Conservation (phyloP, 805 yeast species). For the Cyberlindnera mississippiensis region DNA sequence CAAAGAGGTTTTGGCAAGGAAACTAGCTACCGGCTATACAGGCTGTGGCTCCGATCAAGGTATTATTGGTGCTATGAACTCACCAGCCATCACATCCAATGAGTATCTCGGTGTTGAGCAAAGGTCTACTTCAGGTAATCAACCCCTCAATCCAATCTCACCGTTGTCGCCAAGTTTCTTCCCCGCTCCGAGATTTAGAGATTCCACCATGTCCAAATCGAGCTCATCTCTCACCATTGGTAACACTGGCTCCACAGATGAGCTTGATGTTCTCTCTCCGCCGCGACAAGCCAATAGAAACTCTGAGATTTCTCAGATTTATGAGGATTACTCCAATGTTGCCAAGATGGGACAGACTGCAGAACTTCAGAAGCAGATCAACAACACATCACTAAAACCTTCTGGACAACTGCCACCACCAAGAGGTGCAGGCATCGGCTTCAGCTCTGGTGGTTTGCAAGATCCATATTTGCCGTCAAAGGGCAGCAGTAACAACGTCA, state of each 20-base stretch:
- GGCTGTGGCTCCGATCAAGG: slow-evolving; percentile 77
- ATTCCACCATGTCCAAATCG: slow-evolving; percentile 21
- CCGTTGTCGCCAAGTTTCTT: slow-evolving; percentile 36
- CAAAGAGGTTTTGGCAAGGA: slow-evolving; percentile 51
- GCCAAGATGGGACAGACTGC: slow-evolving; percentile 12
- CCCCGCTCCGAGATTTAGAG: slow-evolving; percentile 32
- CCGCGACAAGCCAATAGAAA: slow-evolving; percentile 19
- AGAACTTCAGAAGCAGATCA: not conserved
- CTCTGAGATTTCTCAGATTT: slow-evolving; percentile 30
- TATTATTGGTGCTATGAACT: slow-evolving; percentile 51
- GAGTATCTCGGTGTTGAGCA: slow-evolving; percentile 28
- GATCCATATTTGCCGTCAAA: slow-evolving; percentile 15
- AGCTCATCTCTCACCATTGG: slow-evolving; percentile 17
- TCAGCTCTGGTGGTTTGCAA: slow-evolving; percentile 10
- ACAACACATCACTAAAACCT: not conserved
- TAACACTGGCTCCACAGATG: slow-evolving; percentile 17
- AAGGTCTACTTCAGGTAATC: slow-evolving; percentile 10
- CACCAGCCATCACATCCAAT: slow-evolving; percentile 40
- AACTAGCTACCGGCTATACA: slow-evolving; percentile 56
- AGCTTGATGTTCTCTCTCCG: slow-evolving; percentile 14
- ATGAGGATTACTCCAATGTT: slow-evolving; percentile 30
- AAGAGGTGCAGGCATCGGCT: slow-evolving; percentile 16
- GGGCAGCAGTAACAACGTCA: not conserved
- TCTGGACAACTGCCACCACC: slow-evolving; percentile 3
- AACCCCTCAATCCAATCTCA: slow-evolving; percentile 24